Conservation (phyloP, 2,329 filamentous ascomycete genomes). For the Diaporthe batatas region DNA sequence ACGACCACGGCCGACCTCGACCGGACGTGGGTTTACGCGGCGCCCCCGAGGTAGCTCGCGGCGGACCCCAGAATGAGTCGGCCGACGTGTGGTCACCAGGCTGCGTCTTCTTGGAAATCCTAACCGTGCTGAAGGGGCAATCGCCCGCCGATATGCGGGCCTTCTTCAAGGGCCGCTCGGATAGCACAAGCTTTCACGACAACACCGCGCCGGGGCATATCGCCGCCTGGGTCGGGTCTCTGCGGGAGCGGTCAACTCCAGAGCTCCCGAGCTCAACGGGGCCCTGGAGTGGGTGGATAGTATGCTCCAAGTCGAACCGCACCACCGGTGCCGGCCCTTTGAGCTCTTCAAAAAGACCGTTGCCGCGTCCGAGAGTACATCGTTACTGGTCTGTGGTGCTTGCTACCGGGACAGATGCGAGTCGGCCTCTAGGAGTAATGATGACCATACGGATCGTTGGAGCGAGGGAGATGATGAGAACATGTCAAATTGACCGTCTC, state of each 20-base stretch:
- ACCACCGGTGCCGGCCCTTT: not conserved
- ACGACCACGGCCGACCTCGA: not conserved
- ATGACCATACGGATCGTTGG: not conserved
- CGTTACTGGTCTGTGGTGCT: not conserved
- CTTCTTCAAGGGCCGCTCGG: not conserved
- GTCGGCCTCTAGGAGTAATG: not conserved
- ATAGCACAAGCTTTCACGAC: not conserved
- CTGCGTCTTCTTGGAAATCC: slow-evolving; percentile 8
- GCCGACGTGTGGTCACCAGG: slow-evolving; percentile 16
- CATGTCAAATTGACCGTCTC: too few relatives aligned
- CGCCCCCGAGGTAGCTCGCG: slow-evolving; percentile 5
- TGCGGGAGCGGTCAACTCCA: not conserved
- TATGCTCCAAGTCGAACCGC: not conserved
- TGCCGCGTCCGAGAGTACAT: not conserved
- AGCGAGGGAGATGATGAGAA: slow-evolving; percentile 5
- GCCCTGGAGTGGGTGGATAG: not conserved
- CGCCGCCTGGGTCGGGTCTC: not conserved
- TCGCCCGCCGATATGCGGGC: not conserved
- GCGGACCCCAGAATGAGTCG: not conserved
- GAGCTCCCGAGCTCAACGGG: not conserved
- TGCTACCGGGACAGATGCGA: not conserved
- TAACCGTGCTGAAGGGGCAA: not conserved
- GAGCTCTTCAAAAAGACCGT: not conserved
- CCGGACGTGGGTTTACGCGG: not conserved
- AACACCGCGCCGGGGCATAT: not conserved